Conservation (phyloP, 345 rosid genomes). For the Raphanus raphanistrum region DNA sequence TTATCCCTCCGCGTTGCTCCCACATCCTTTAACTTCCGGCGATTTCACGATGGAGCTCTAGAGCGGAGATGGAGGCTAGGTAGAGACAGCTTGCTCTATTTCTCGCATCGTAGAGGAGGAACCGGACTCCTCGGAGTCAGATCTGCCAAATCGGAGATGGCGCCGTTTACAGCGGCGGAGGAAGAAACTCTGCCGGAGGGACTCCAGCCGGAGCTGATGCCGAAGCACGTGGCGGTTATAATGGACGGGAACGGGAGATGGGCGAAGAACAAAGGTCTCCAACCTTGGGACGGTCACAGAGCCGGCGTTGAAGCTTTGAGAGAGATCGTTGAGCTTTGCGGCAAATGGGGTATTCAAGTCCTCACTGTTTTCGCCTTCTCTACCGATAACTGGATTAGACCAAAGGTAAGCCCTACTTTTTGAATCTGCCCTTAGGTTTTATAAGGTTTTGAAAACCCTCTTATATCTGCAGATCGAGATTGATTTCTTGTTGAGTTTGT, state of each 20-base stretch:
- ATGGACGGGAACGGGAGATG: slow-evolving; percentile 87
- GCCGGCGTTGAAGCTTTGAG: slow-evolving; percentile 62
- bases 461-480: slow-evolving; percentile 57
- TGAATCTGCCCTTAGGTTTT: background rate
- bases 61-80: slow-evolving; percentile 2
- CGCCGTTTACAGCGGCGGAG: background rate
- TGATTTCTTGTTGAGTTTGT: slow-evolving; percentile 64
- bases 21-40: slow-evolving; percentile 13
- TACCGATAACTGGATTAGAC: slow-evolving; percentile 74
- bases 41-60: background rate
- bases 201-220: slow-evolving; percentile 53
- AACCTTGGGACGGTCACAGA: slow-evolving; percentile 58
- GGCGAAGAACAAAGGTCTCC: slow-evolving; percentile 59
- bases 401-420: slow-evolving; percentile 43
- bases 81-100: slow-evolving; percentile 10
- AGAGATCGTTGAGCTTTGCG: slow-evolving; percentile 53
- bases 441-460: background rate
- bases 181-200: slow-evolving; percentile 50
- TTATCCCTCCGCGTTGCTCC: slow-evolving; percentile 31
- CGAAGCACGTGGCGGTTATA: slow-evolving; percentile 77
- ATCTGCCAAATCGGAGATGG: slow-evolving; percentile 34
- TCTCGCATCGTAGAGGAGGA: background rate
- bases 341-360: slow-evolving; percentile 65
- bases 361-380: slow-evolving; percentile 87
- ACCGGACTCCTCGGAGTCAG: slow-evolving; percentile 1